Conservation (phyloP, 441 rosid species). For the Populus trichocarpa region DNA sequence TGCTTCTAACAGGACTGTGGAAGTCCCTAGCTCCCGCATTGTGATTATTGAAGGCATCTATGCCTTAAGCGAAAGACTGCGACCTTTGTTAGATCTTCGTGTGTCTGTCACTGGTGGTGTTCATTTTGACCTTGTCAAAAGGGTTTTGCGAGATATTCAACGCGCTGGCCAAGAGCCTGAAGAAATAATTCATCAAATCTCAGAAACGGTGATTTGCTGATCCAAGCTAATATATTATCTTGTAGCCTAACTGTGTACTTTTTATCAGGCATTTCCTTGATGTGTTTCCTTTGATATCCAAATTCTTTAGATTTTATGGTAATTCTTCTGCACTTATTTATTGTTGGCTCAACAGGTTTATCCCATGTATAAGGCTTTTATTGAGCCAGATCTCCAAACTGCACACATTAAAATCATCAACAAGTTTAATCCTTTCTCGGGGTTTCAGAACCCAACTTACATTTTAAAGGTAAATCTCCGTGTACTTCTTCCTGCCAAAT, state of each 20-base stretch:
- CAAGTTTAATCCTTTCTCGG: slow-evolving; percentile 94
- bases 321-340: neutral
- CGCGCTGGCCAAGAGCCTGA: slow-evolving; percentile 99
- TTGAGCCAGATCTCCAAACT: slow-evolving; percentile 94
- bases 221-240: slow-evolving; percentile 22
- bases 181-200: slow-evolving; percentile 94
- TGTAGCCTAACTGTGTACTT: slow-evolving; percentile 13
- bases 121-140: slow-evolving; percentile 96
- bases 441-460: slow-evolving; percentile 94
- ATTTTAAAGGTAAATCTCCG: slow-evolving; percentile 61
- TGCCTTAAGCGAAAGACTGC: slow-evolving; percentile 82
- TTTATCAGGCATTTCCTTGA: neutral
- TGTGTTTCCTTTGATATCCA: neutral
- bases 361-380: slow-evolving; percentile 99
- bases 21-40: slow-evolving; percentile 88
- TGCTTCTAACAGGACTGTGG: slow-evolving; percentile 61
- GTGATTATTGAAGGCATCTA: slow-evolving; percentile 95
- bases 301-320: neutral
- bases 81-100: slow-evolving; percentile 93
- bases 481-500: neutral
- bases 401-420: slow-evolving; percentile 92
- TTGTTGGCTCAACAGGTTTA: slow-evolving; percentile 53
- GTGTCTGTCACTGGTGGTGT: slow-evolving; percentile 97
- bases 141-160: slow-evolving; percentile 93
- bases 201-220: slow-evolving; percentile 70